Evolutionary conservation across 1,139 yeast species (phyloP).

Genomic region (Geotrichum australiense): DNA sequence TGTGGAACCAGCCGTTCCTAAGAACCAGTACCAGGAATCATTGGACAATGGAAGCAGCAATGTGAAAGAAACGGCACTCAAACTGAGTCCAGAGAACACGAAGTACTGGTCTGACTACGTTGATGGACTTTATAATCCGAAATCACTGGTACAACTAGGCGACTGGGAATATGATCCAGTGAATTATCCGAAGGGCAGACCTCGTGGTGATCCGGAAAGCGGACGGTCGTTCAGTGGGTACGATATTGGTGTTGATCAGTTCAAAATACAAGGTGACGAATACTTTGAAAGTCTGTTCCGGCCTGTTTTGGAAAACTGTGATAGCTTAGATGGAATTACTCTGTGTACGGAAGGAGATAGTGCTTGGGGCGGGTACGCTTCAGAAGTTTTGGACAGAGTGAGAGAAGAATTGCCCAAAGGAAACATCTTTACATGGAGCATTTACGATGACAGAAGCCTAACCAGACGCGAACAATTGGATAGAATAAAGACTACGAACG

Average conservation of each 20-base stretch:
- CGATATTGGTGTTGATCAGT: constrained; percentile 47
- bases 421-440: constrained; percentile 51
- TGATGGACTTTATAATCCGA: constrained; percentile 60
- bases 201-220: constrained; percentile 34
- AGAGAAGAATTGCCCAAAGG: constrained; percentile 69
- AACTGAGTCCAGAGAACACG: constrained; percentile 41
- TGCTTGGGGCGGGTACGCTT: constrained; percentile 80
- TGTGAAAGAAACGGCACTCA: constrained; percentile 20
- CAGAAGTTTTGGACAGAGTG: constrained; percentile 44
- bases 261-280: constrained; percentile 37
- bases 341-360: constrained; percentile 60
- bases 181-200: constrained; percentile 37
- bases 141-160: constrained; percentile 45
- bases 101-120: constrained; percentile 79
- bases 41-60: constrained; percentile 44
- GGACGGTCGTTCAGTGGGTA: constrained; percentile 37
- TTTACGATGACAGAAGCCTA: constrained; percentile 33
- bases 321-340: constrained; percentile 63
- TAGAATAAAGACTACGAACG: constrained; percentile 43
- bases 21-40: constrained; percentile 54
- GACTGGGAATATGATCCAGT: constrained; percentile 50
- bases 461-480: too few relatives aligned
- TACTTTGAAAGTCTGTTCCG: constrained; percentile 57
- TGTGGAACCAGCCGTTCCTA: constrained; percentile 32
- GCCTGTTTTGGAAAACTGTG: constrained; percentile 67